Evolutionary conservation across 2,329 filamentous ascomycete genomes (phyloP), one percentile per base, ranked within the genome.

Genomic region (Penicillium sp.): DNA sequence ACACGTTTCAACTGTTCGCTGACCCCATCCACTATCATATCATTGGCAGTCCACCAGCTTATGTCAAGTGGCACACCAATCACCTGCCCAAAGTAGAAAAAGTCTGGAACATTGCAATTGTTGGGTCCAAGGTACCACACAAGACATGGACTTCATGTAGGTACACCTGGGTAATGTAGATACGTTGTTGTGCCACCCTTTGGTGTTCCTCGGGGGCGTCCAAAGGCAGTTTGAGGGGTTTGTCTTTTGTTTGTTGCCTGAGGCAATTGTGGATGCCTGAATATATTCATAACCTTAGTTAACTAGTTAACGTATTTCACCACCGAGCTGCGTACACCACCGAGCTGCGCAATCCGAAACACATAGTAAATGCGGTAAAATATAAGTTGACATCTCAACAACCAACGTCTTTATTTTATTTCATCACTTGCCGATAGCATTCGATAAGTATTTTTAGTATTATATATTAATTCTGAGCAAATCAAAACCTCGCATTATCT

Each of bases 101-200:
- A 50, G 23, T 54, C 62, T 62, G 49, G 58, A 62, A 62, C 62
- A 59, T 61, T 52, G 48, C 31, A n/a, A 53, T 51, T 48, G 46
- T 37, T 21, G 13, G 41, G 23, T 29, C 42, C 41, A 49, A n/a
- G 41, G 61, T 62, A 47, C 12, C 12, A 33, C 31, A 13, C 5
- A 45, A 23, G 15, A 33, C 17, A 31, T 25, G 10, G 47, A 21
- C 27, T 38, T 38, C 40, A 38, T 27, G 45, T 42, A 57, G 31
- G 31, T 33, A 31, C 29, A 31, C 29, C 29, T 13, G 29, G 29
- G 29, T 12, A 31, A 31, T 31, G 54, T 31, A 13, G 29, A 57
- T 52, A 47, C 46, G 37, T 31, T 15, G 21, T 46, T 15, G 21
- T 46, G 23, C 37, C 38, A 38, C 37, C 35, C 15, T 8, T 37